phyloP scores from a whole-genome alignment of 108 stramenopile genomes.

The Nitzschia sp. region DNA sequence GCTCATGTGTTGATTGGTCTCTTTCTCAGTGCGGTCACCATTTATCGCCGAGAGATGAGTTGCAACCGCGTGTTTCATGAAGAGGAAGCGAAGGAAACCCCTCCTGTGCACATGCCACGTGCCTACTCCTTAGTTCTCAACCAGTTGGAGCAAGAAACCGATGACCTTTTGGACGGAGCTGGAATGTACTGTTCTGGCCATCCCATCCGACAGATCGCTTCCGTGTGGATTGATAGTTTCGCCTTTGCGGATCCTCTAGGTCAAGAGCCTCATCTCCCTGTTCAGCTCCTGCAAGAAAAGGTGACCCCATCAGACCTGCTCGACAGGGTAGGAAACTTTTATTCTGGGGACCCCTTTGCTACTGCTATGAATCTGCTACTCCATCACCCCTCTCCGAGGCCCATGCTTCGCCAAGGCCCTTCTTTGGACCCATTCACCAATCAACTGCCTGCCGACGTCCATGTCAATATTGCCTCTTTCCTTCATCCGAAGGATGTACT shows the following conservation, averaged over 20 bases:
- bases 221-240: slow-evolving; percentile 23
- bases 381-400: neutral
- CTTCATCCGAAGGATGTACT: slow-evolving; percentile 69
- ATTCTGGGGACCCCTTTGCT: slow-evolving; percentile 25
- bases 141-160: slow-evolving; percentile 46
- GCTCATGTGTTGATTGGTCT: slow-evolving; percentile 21
- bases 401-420: neutral
- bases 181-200: slow-evolving; percentile 42
- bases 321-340: slow-evolving; percentile 34
- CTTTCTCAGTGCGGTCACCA: slow-evolving; percentile 56
- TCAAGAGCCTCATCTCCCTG: neutral
- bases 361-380: slow-evolving; percentile 18
- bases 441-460: slow-evolving; percentile 58
- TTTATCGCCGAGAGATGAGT: slow-evolving; percentile 78
- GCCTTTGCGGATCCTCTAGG: slow-evolving; percentile 7
- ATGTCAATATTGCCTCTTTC: slow-evolving; percentile 64
- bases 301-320: slow-evolving; percentile 29
- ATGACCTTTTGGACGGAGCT: slow-evolving; percentile 65
- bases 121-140: slow-evolving; percentile 6
- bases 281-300: slow-evolving; percentile 7
- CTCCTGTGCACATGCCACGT: neutral
- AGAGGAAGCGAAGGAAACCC: slow-evolving; percentile 30
- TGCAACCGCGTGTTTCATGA: slow-evolving; percentile 77
- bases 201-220: slow-evolving; percentile 22
- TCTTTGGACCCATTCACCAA: slow-evolving; percentile 23